Evolutionary conservation across 163 green algal species (phyloP), one percentile per base, ranked within the genome.

Genomic region (Coccomyxa subellipsoidea): DNA sequence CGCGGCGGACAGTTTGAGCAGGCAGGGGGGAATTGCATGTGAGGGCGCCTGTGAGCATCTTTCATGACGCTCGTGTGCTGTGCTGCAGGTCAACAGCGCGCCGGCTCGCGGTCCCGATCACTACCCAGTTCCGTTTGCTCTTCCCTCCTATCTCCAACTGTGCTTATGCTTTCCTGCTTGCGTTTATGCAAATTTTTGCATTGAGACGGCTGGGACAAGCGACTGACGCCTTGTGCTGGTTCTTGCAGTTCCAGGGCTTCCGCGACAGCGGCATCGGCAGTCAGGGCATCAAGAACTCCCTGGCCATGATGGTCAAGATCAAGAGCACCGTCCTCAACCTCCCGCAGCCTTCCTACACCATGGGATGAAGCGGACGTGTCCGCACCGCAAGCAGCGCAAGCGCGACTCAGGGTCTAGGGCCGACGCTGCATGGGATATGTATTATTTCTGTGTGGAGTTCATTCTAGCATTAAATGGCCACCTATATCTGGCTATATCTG

Each of bases 271-370:
- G 96, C 82, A 97, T 99, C 70, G 95, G 95, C 79, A 94, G 84
- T 69, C 95, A 98, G 88, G 96, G 96, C 75, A 95, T 99, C 53
- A 89, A 86, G 38, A 97, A 98, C 89, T 93, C 80, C 38, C 93
- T 99, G 66, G 85, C 86, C 7, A 93, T 98, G 88, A 98, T 99
- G 95, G 92, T 90, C 80, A 99, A 98, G 89, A 93, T 88, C 54
- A 99, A 99, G 91, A 93, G 85, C 70, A 98, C 95, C 0, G 96
- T 99, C 7, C 95, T 98, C 82, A 99, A 98, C 87, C 90, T 99
- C 59, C 81, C 92, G 37, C 85, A 90, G 79, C 89, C 95, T 72
- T 93, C 84, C 8, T 99, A 98, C 86, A 92, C 93, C 23, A 89
- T 96, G 88, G 95, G 92, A 73, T 73, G 66, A 36, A 4, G 27